Base-by-base conservation (phyloP, 805 yeast species). In the Wickerhamomyces strasburgensis region DNA sequence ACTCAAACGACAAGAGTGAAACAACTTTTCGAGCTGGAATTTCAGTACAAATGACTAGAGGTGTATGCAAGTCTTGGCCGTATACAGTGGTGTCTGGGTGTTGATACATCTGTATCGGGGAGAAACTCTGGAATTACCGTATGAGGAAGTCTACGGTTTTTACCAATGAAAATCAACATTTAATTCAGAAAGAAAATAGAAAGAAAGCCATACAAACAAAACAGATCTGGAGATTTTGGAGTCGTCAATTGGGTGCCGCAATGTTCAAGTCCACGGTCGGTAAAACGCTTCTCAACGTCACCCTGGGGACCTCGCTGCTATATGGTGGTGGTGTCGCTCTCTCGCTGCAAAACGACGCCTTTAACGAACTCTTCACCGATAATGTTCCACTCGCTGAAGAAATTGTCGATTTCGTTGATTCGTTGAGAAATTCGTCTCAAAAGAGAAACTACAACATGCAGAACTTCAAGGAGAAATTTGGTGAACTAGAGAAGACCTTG, bases 311-410 rank as follows among this genome's bases (percentile, higher is more conserved):
- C 4, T 48, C 63, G 3, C 53, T 60, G 4, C 54, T 73, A 18
- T 81, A 79, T 47, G 77, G 73, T 25, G 77, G 70, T 25, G 86
- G 84, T 36, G 71, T 78, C n/a, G 74, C 71, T 35, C 60, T 70
- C 39, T 67, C 87, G 11, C 62, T 76, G 21, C 62, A 72, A 43
- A 69, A 69, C 51, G 83, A 79, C 47, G 65, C 73, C 14, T 70
- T 80, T 54, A 79, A 75, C 47, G 85, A 81, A 47, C 46, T 66
- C 31, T 81, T 78, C 57, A 67, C 78, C 16, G 79, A 78, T 46
- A 72, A 72, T 40, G 73, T 81, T 31, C 93, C 93, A 14, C 67
- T 71, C 34, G 84, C 78, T 27, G 83, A 78, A 48, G 58, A 60
- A 16, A 60, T 73, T 21, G 69, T 80, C 21, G 73, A 75, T 36